A percentile compares a stretch with the other conserved stretches of the same genome.
Conservation (phyloP, 2,329 filamentous ascomycete species). For the Penicillium sp. region DNA sequence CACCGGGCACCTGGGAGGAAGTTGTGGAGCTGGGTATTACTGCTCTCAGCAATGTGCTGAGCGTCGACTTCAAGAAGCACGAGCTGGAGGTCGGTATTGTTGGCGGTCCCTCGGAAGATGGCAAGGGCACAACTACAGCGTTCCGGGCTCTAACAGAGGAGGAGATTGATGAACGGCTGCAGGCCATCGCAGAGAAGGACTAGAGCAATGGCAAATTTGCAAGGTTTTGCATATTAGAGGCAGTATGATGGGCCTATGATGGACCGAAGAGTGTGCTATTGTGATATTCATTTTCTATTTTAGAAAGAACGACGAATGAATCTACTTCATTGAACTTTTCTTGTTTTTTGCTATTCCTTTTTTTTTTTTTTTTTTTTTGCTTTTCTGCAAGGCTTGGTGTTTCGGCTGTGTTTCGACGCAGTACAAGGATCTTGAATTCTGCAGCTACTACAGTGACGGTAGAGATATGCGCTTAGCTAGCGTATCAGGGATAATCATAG, state of each 20-base stretch:
- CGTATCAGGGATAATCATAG: neutral
- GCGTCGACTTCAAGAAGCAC: conserved; percentile 99
- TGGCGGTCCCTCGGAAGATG: conserved; percentile 79
- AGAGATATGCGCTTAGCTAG: neutral
- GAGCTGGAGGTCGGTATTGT: conserved; percentile 98
- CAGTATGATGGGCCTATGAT: neutral
- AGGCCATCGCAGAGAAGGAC: conserved; percentile 98
- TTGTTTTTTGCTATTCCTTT: no score
- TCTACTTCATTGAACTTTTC: conserved; percentile 9
- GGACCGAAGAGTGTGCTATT: neutral
- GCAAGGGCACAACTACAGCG: conserved; percentile 73
- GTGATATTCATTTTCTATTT: conserved; percentile 4
- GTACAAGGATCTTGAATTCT: neutral
- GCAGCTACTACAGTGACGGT: neutral
- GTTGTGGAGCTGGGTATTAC: conserved; percentile 97
- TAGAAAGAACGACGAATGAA: conserved; percentile 21
- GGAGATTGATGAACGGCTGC: conserved; percentile 96
- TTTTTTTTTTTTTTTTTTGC: neutral
- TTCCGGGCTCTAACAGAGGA: conserved; percentile 94
- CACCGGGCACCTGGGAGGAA: conserved; percentile 91
- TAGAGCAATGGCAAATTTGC: conserved; percentile 49
- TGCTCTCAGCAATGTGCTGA: conserved; percentile 91
- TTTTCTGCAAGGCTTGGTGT: conserved; percentile 13
- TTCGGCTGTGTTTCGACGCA: conserved; percentile 13
- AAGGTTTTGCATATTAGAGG: conserved; percentile 9